Evolutionary conservation across 495 filamentous ascomycete genomes (phyloP), one percentile per base, ranked within the genome.

Genomic region (Neurospora pannonica): DNA sequence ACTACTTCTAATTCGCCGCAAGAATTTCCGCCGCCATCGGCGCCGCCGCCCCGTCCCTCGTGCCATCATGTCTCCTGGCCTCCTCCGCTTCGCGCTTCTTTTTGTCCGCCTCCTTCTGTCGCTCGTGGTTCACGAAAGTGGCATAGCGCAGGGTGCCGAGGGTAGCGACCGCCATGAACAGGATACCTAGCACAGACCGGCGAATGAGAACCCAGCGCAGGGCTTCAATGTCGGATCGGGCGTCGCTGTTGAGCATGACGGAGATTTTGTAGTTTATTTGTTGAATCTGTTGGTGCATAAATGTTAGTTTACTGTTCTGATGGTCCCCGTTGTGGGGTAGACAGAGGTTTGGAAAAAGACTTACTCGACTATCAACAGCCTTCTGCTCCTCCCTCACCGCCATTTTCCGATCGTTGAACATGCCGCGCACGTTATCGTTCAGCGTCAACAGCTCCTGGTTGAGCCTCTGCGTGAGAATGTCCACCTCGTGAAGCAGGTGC

Each of bases 321-420:
- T 4, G n/a, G 71, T 21, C 7, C 8, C 8, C 19, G 19, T 3
- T 7, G 9, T 31, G 11, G 13, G 42, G 1, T 39, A 19, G 37
- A 60, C 11, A 48, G 67, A 31, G 15, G 21, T 10, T 21, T 10
- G 31, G 31, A 21, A 71, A 60, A 72, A 70, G 24, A 85, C 85
- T 34, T 81, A 92, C 89, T 77, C 85, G 85, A 77, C 88, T 92
- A 77, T 98, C 94, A 81, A 93, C 92, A 21, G 83, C 87, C 78
- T 94, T 89, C 83, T 97, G 93, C 79, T 97, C 92, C 80, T 92
- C 91, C 60, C 93, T 87, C 21, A 94, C 94, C 7, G 88, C 88
- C 94, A 99, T 97, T 82, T 94, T 94, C 31, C 97, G 89, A 78
- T 99, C 96, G 78, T 98, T 94, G 82, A 98, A 97, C 90, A 97